A percentile compares a stretch with the other conserved stretches of the same genome.
These are phyloP conservation scores for Starmerella stigmatis DNA, from an alignment of 805 yeast species.

Conservation along the genomic window DNA sequence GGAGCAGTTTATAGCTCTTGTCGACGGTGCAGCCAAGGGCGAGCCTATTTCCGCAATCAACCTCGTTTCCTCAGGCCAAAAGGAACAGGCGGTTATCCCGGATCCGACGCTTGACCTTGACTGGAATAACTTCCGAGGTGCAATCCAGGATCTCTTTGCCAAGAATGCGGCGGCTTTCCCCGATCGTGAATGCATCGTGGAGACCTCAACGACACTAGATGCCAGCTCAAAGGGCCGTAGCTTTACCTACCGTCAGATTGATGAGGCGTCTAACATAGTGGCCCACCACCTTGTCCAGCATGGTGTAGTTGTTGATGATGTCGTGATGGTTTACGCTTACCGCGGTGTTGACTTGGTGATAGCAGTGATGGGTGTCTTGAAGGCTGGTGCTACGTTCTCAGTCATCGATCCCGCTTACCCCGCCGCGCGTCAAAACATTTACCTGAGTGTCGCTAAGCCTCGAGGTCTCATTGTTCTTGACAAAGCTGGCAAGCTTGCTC, in stretches of 20 bases:
- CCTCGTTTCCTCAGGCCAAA: slow-evolving; percentile 59
- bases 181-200: slow-evolving; percentile 82
- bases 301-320: slow-evolving; percentile 84
- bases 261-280: slow-evolving; percentile 84
- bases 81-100: slow-evolving; percentile 45
- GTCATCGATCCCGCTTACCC: slow-evolving; percentile 99
- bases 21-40: slow-evolving; percentile 27
- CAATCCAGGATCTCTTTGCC: slow-evolving; percentile 92
- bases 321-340: slow-evolving; percentile 94
- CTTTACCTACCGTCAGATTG: slow-evolving; percentile 78
- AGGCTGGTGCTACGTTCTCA: slow-evolving; percentile 97
- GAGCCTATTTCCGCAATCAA: slow-evolving; percentile 48
- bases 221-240: slow-evolving; percentile 44
- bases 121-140: slow-evolving; percentile 87
- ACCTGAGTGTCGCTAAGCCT: slow-evolving; percentile 88
- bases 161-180: slow-evolving; percentile 77
- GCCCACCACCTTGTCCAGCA: slow-evolving; percentile 75
- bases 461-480: slow-evolving; percentile 78
- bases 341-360: slow-evolving; percentile 95
- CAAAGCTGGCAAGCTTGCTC: slow-evolving; percentile 77
- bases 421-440: slow-evolving; percentile 91
- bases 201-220: slow-evolving; percentile 58
- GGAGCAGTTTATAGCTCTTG: slow-evolving; percentile 50
- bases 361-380: slow-evolving; percentile 93
- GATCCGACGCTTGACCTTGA: slow-evolving; percentile 80